Evolutionary conservation across 2,329 filamentous ascomycete genomes (phyloP).

Genomic region (Diplodia sapinea): DNA sequence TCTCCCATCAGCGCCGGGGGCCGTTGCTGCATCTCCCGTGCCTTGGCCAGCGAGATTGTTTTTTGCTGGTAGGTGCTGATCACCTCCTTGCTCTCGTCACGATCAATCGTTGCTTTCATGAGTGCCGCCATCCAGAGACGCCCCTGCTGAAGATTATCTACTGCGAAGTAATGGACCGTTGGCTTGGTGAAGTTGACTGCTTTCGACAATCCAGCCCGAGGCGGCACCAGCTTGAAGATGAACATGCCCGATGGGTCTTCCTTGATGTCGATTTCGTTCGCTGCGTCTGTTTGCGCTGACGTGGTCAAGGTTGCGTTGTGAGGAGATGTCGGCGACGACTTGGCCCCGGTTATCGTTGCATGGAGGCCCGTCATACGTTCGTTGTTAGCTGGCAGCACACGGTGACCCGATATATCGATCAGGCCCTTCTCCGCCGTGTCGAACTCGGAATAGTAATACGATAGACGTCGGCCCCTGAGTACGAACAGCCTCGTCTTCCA

Average conservation of each 20-base stretch:
- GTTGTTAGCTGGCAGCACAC: conserved; percentile 91
- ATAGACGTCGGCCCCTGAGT: conserved; percentile 84
- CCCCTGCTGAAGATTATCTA: conserved; percentile 86
- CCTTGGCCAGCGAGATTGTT: conserved; percentile 91
- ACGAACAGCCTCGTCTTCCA: conserved; percentile 98
- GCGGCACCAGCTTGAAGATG: conserved; percentile 97
- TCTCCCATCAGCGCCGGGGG: conserved; percentile 83
- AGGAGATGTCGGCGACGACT: conserved; percentile 67
- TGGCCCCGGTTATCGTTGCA: conserved; percentile 89
- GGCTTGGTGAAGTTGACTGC: conserved; percentile 98
- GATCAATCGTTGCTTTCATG: conserved; percentile 98
- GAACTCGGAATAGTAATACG: conserved; percentile 94
- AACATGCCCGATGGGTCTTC: conserved; percentile 73
- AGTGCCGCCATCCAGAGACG: conserved; percentile 97
- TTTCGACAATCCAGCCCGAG: conserved; percentile 81
- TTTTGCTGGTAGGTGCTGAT: conserved; percentile 96
- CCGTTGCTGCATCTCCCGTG: conserved; percentile 82
- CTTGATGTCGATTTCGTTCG: conserved; percentile 42
- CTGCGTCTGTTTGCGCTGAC: conserved; percentile 46
- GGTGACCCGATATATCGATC: conserved; percentile 97
- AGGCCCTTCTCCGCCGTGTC: conserved; percentile 93
- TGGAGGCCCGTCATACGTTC: conserved; percentile 90
- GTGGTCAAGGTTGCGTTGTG: conserved; percentile 50
- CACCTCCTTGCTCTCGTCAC: conserved; percentile 76
- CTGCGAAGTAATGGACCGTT: conserved; percentile 95